Base-by-base conservation (phyloP, 192 early-diverging fungal species). In the Rhizophagus sp. region DNA sequence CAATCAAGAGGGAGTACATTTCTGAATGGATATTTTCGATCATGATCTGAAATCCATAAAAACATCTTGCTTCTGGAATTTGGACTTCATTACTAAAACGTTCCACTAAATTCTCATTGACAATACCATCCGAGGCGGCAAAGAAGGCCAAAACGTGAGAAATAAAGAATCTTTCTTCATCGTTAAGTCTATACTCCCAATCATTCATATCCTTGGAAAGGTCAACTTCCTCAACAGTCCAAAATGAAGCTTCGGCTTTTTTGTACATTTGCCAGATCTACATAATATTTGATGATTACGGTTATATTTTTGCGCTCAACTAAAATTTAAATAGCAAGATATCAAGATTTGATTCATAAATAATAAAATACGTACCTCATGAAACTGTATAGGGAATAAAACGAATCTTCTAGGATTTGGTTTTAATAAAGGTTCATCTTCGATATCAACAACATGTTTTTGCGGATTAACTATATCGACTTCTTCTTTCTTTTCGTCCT, bases 11-110 rank as follows among this genome's bases (percentile, higher is more conserved):
- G 57, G 94, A 96, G 89, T 98, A 98, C 83, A 95, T 98, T 87
- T 98, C 97, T 25, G 91, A 88, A 87, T 98, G 97, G 74, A 98
- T 95, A 88, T 97, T 97, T 85, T 98, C 97, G 75, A 98, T 98
- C 95, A 96, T 96, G 87, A 98, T 96, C 88, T 98, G 97, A 90
- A 98, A 98, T 19, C 95, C 96, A 82, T 97, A 97, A 79, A 98
- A 98, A 84, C 94, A 96, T 70, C 93, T 89, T 27, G 96, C 97
- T 85, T 97, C 97, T 39, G 96, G 93, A 80, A 98, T 95, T 87
- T 97, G 94, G 49, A 98, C 94, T 83, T 98, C 96, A 67, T 91
- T 92, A 75, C 90, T 94, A 83, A 98, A 98, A 73, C 95, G 91
- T 83, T 94, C 90, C 34, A 97, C 91, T 47, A 98, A 86, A 83